Conservation (phyloP, 139 green algal species). For the Auxenochlorella pyrenoidosa region DNA sequence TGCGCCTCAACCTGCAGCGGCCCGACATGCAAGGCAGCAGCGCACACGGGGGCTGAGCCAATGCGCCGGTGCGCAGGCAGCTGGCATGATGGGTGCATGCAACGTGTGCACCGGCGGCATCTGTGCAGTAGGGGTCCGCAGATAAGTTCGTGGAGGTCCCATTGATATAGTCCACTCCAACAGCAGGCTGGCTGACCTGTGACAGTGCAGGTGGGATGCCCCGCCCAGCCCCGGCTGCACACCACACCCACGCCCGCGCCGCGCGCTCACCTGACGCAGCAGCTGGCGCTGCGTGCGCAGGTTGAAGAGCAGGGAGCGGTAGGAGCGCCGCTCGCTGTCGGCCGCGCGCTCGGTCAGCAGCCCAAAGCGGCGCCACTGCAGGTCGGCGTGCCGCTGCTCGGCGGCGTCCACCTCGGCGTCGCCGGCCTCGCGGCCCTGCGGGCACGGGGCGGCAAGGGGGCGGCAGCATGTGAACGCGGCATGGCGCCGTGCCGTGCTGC, state of each 20-base stretch:
- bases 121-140: too few relatives aligned
- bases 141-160: too few relatives aligned
- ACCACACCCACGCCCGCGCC: too few relatives aligned
- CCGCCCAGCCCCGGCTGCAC: background rate
- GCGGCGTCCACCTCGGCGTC: background rate
- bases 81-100: background rate
- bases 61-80: background rate
- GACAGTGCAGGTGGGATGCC: too few relatives aligned
- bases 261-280: slow-evolving; percentile 1
- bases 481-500: too few relatives aligned
- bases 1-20: slow-evolving; percentile 32
- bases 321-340: slow-evolving; percentile 26
- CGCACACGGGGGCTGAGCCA: too few relatives aligned
- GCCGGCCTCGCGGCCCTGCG: background rate
- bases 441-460: background rate
- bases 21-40: too few relatives aligned
- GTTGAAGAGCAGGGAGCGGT: slow-evolving; percentile 47
- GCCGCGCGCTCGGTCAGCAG: background rate
- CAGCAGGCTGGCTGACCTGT: too few relatives aligned
- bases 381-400: background rate
- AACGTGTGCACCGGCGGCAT: too few relatives aligned
- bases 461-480: too few relatives aligned
- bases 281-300: slow-evolving; percentile 35
- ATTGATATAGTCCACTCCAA: too few relatives aligned
- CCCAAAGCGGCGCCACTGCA: slow-evolving; percentile 36